These are phyloP conservation scores for Strigomonas oncopelti DNA, from an alignment of 208 protist genomes.

Conservation along the genomic window DNA sequence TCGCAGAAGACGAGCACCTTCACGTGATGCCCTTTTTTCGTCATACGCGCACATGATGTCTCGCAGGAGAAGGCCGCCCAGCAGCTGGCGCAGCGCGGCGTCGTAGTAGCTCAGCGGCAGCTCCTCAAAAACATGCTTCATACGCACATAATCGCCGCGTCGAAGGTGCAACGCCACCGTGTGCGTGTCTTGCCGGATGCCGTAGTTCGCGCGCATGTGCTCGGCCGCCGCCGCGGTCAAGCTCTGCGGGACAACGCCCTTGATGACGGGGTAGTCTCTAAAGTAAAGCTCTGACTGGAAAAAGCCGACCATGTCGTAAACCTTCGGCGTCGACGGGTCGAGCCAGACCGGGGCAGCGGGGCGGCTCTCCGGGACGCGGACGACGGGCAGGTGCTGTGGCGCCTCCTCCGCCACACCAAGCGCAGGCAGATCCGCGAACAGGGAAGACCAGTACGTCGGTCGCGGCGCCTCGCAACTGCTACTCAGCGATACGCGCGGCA, in stretches of 20 bases:
- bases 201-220: conserved; percentile 39
- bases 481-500: conserved; percentile 39
- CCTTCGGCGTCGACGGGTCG: background rate
- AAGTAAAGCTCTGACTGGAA: conserved; percentile 82
- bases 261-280: conserved; percentile 38
- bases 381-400: conserved; percentile 15
- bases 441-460: conserved; percentile 74
- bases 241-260: conserved; percentile 27
- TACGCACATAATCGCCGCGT: conserved; percentile 72
- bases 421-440: conserved; percentile 42
- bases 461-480: conserved; percentile 70
- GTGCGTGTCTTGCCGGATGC: conserved; percentile 22
- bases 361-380: conserved; percentile 56
- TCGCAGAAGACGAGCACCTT: conserved; percentile 81
- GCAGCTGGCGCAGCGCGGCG: conserved; percentile 56
- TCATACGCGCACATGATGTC: background rate
- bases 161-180: conserved; percentile 67
- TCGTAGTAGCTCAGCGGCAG: conserved; percentile 72
- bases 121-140: conserved; percentile 69
- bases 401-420: conserved; percentile 27
- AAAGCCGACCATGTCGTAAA: conserved; percentile 76
- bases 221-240: conserved; percentile 24
- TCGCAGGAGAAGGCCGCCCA: conserved; percentile 34
- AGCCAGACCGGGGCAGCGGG: conserved; percentile 19
- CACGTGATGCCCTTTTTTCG: background rate